Percentiles rank a stretch among this genome's conserved stretches.
Conservation (phyloP, 2,329 filamentous ascomycete species). For the Thyridium curvatum region DNA sequence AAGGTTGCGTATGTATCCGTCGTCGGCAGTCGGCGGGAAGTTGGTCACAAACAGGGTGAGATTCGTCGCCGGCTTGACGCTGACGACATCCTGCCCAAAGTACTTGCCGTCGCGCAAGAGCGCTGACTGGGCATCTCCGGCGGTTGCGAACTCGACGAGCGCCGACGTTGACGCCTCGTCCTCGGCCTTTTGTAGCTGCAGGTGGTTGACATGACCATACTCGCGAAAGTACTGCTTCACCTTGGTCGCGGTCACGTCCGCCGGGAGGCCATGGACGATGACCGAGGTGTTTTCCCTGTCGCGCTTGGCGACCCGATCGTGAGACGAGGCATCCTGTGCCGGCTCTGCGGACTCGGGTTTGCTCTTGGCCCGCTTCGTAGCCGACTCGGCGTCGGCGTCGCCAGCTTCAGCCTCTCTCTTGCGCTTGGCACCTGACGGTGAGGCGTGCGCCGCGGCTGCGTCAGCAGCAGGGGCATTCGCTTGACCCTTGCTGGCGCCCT, state of each 20-base stretch:
- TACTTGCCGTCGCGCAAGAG: constrained; percentile 75
- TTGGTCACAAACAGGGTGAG: constrained; percentile 88
- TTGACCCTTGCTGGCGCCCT: constrained; percentile 17
- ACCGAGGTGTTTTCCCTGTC: constrained; percentile 89
- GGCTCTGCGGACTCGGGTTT: constrained; percentile 24
- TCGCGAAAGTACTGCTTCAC: constrained; percentile 87
- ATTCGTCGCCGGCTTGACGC: constrained; percentile 67
- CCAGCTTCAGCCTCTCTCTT: constrained; percentile 64
- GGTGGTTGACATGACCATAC: constrained; percentile 75
- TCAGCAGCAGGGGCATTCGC: constrained; percentile 17
- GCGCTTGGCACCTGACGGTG: constrained; percentile 53
- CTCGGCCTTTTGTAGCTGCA: constrained; percentile 61
- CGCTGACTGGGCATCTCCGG: constrained; percentile 76
- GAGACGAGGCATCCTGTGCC: constrained; percentile 12
- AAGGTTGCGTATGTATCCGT: constrained; percentile 59
- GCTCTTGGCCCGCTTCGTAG: constrained; percentile 62
- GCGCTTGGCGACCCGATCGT: constrained; percentile 51
- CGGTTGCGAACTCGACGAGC: constrained; percentile 76
- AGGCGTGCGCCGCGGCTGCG: constrained; percentile 18
- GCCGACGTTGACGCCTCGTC: constrained; percentile 60
- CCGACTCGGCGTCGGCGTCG: constrained; percentile 41
- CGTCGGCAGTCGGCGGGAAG: constrained; percentile 72
- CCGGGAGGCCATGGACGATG: constrained; percentile 71
- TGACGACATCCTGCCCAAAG: constrained; percentile 66
- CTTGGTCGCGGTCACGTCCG: constrained; percentile 61